Evolutionary conservation across 306 rosid species (phyloP), one percentile per base, ranked within the genome.

Genomic region (Morella rubra): DNA sequence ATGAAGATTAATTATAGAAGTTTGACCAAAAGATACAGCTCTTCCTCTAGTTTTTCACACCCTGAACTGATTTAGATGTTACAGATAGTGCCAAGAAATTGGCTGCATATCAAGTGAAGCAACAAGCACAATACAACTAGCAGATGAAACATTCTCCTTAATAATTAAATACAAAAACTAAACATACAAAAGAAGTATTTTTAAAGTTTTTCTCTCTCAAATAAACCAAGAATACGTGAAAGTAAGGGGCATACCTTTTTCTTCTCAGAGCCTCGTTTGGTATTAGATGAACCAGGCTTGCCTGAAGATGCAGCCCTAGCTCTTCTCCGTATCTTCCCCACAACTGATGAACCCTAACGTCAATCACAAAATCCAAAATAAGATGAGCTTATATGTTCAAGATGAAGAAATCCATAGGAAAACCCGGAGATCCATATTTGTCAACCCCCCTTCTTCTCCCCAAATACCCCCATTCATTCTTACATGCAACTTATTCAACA

Each of bases 241-340:
- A 75, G 54, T 24, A 24, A 24, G 64, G 18, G 68, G 67, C 83
- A 40, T 74, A 86, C 98, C 90, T 87, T 95, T 82, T 90, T 95
- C 92, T 89, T 95, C 85, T 90, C 97, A 50, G 90, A 85, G 44
- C 82, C 88, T 54, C 92, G 91, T 85, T 87, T 92, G 59, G 73
- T 81, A 78, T 79, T 81, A 70, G 82, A 55, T 41, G 87, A 79
- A 70, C 87, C 86, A 49, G 84, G 89, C 79, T 90, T 92, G 75
- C 88, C 79, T 10, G 87, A 73, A 72, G 89, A 72, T 77, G 89
- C 78, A 64, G 81, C 92, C 69, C 88, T 78, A 5, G 87, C 68
- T 83, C 92, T 91, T 87, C 93, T 92, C 83, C 91, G 88, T 55
- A 88, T 79, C 86, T 87, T 95, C 81, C 89, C 77, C 74, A 82